Evolutionary conservation across 2,329 filamentous ascomycete genomes (phyloP), one percentile per base, ranked within the genome.

Genomic region (Penicillium sp.): DNA sequence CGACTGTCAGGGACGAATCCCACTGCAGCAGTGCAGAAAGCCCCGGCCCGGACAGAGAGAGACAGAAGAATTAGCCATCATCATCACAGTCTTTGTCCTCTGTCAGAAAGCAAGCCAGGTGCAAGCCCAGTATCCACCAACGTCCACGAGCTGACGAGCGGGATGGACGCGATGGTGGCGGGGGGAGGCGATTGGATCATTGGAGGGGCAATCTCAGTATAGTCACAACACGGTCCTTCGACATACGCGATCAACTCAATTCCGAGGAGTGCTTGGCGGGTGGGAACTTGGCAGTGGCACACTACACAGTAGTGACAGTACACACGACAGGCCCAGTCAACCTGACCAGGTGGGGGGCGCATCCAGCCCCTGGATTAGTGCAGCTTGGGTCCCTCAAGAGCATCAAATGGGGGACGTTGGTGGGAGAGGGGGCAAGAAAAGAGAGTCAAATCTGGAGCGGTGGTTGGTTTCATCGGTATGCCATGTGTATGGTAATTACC

Each of bases 241-340:
- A 45, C 15, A 15, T 8, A 10, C 14, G 42, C 48, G 11, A 43
- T 20, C 42, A 58, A 58, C 20, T 55, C 55, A 58, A 59, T 45
- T 41, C 39, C n/a, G 47, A 51, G 6, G 28, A 12, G 51, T 47
- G n/a, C 55, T 58, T 55, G 55, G 59, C 55, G 25, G 49, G 42
- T 38, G 22, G 17, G 48, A 5, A 28, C 5, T 28, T 5, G 25
- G 25, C 28, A 50, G 31, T 31, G 31, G 31, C 31, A 31, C 31
- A 31, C 31, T 31, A 31, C 31, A 31, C 22, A 22, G 3, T 3
- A 22, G 22, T 22, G 25, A 5, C 20, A 20, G 25, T 28, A 28
- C 25, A 28, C 10, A 35, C 28, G 28, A 7, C n/a, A 49, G 22
- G 25, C 28, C 45, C 25, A 8, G 25, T 34, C 5, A 4, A 22